Evolutionary conservation across 1,284 basidiomycete species (phyloP), one percentile per base, ranked within the genome.

Genomic region (Coniferiporia sulphurascens): DNA sequence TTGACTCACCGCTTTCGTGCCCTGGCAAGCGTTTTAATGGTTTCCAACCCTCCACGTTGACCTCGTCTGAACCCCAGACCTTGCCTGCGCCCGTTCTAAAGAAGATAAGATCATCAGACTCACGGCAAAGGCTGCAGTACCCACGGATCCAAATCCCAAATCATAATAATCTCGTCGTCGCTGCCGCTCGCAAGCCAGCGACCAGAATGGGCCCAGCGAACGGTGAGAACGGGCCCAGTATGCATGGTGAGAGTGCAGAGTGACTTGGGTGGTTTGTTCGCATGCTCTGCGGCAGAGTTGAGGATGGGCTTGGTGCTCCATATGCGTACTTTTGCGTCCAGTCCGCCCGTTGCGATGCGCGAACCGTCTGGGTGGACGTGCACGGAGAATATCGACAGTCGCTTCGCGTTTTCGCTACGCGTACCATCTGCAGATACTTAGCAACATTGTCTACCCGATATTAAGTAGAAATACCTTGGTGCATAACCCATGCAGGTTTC

Each of bases 41-140:
- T 70, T 95, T 96, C 96, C 96, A 99, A 38, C 90, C 92, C 73
- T 99, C 97, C n/a, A 98, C 83, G 70, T 96, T 97, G 62, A 94
- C 83, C 69, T 96, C 94, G 66, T 94, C 91, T 21, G 91, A 89
- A 2, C 95, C 94, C 84, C 92, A 97, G 1, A 95, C 86, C 70
- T 89, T 90, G 15, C 93, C 92, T 56, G 85, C 85, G 27, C 90
- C 87, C 44, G 81, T 80, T 22, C 91, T 94, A 65, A 41, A 32
- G 36, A 17, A 32, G 38, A 4, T 12, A 22, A 46, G 17, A n/a
- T 17, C 10, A 15, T n/a, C 8, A 17, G 21, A 51, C 9, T 15
- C 4, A 22, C 36, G 4, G 32, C 5, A 50, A 41, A 63, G 38
- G 9, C 12, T 41, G 38, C 9, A n/a, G 52, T 38, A 83, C 91